Conservation (phyloP, 768 basidiomycete genomes). For the Termitomyces sp. region DNA sequence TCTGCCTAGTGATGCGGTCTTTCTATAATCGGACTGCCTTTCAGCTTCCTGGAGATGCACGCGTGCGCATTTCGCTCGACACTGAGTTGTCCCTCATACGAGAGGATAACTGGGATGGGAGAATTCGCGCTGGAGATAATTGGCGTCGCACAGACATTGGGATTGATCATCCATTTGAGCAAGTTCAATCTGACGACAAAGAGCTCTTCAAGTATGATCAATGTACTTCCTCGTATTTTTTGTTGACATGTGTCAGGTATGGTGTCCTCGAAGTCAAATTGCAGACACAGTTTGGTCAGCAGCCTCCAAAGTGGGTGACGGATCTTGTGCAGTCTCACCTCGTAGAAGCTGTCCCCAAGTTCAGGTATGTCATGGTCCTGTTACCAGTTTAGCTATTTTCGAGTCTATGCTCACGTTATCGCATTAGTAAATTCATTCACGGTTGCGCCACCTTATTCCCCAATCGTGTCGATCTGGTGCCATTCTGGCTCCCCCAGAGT, state of each 20-base stretch:
- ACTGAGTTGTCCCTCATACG: slow-evolving; percentile 93
- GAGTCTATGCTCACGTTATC: slow-evolving; percentile 4
- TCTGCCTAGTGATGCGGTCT: slow-evolving; percentile 77
- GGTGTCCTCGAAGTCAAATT: slow-evolving; percentile 97
- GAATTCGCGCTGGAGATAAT: slow-evolving; percentile 72
- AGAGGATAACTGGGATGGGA: slow-evolving; percentile 96
- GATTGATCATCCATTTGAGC: slow-evolving; percentile 87
- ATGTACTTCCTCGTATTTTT: slow-evolving; percentile 14
- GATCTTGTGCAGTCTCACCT: slow-evolving; percentile 95
- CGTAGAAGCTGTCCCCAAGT: slow-evolving; percentile 97
- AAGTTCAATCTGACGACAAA: slow-evolving; percentile 72
- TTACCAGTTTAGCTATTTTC: background rate
- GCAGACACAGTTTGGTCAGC: slow-evolving; percentile 93
- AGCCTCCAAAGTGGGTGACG: slow-evolving; percentile 94
- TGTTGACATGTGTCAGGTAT: slow-evolving; percentile 43
- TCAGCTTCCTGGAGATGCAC: slow-evolving; percentile 97
- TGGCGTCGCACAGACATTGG: slow-evolving; percentile 95
- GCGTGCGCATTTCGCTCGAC: slow-evolving; percentile 97
- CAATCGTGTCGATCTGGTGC: slow-evolving; percentile 90
- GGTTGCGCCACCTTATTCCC: slow-evolving; percentile 93
- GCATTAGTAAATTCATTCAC: slow-evolving; percentile 84
- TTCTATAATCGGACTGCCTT: slow-evolving; percentile 99
- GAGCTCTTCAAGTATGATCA: slow-evolving; percentile 78
- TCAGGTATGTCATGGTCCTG: slow-evolving; percentile 53
- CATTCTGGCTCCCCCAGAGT: slow-evolving; percentile 99